Conservation (phyloP, 257 asterid species). For the Solanum chilense region DNA sequence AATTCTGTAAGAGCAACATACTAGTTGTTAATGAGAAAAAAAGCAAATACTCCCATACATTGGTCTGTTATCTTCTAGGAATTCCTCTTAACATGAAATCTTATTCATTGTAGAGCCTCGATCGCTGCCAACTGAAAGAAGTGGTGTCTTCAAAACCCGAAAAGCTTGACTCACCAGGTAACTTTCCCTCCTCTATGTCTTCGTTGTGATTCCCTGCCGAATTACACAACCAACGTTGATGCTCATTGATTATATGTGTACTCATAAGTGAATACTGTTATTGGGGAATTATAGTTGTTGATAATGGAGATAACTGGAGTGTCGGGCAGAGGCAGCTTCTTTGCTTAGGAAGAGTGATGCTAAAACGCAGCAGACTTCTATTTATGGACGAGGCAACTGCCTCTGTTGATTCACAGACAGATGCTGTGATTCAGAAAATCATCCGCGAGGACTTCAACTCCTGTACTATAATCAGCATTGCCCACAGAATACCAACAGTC, state of each 20-base stretch:
- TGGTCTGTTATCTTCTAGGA: background rate
- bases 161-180: conserved; percentile 84
- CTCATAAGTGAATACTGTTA: background rate
- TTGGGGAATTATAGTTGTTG: conserved; percentile 33
- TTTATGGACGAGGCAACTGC: conserved; percentile 99
- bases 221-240: background rate
- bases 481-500: conserved; percentile 92
- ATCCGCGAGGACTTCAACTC: conserved; percentile 79
- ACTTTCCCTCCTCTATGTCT: background rate
- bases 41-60: background rate
- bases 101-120: conserved; percentile 47
- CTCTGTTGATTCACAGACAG: conserved; percentile 87
- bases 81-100: background rate
- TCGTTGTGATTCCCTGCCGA: background rate
- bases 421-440: conserved; percentile 83
- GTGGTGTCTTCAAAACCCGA: conserved; percentile 78
- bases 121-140: conserved; percentile 95
- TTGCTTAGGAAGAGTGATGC: conserved; percentile 96
- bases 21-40: background rate
- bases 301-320: conserved; percentile 95
- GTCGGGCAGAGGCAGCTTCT: conserved; percentile 96
- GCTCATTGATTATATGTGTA: background rate
- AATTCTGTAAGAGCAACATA: background rate
- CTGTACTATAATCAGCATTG: conserved; percentile 92
- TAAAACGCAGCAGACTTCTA: conserved; percentile 64